phyloP scores from a whole-genome alignment of 2,329 filamentous ascomycete genomes.

The Neonectria punicea region DNA sequence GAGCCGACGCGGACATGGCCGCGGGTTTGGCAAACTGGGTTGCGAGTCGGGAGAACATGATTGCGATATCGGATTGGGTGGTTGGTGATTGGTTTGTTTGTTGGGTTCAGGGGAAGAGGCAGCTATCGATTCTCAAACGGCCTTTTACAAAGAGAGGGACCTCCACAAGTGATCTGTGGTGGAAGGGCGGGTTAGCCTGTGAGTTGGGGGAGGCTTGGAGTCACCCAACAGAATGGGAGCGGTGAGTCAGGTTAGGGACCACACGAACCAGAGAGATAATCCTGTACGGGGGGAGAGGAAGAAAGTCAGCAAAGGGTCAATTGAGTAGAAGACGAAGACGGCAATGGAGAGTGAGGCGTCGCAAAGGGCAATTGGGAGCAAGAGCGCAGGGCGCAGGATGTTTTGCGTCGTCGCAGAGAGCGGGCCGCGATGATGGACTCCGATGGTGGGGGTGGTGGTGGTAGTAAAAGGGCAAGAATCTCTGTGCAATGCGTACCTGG shows the following conservation, averaged over 20 bases:
- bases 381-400: not conserved
- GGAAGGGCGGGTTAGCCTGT: conserved; percentile 29
- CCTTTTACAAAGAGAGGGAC: conserved; percentile 48
- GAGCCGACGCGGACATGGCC: conserved; percentile 55
- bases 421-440: conserved; percentile 23
- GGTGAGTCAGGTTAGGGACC: conserved; percentile 54
- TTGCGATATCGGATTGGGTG: conserved; percentile 27
- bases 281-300: conserved; percentile 56
- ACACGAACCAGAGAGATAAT: conserved; percentile 79
- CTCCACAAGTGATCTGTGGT: conserved; percentile 56
- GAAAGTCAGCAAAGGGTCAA: conserved; percentile 54
- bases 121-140: conserved; percentile 28
- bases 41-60: conserved; percentile 71
- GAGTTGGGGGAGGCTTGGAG: conserved; percentile 16
- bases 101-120: conserved; percentile 16
- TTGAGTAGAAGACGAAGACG: conserved; percentile 23
- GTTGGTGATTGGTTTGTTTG: conserved; percentile 8
- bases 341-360: conserved; percentile 3
- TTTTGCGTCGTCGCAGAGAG: not conserved
- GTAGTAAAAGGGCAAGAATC: too few relatives aligned
- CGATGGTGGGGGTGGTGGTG: conserved; percentile 20
- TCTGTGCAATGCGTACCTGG: conserved; percentile 68
- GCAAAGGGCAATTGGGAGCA: conserved; percentile 15
- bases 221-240: conserved; percentile 38
- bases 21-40: conserved; percentile 63